phyloP scores from a whole-genome alignment of 2,329 filamentous ascomycete genomes.

The Phialocephala sp. region DNA sequence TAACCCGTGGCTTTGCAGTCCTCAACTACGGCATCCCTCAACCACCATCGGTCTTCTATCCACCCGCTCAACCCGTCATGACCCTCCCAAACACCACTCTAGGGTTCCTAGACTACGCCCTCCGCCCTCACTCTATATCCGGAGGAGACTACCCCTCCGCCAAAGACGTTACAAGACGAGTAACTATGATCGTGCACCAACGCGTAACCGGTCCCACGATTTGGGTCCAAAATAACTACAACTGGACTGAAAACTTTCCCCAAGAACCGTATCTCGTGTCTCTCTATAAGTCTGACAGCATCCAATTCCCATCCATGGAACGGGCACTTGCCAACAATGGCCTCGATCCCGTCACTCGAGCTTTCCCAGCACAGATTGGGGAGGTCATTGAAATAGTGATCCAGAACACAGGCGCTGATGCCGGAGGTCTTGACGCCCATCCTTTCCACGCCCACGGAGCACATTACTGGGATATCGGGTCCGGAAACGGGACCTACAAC shows the following conservation, averaged over 20 bases:
- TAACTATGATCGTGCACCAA: slow-evolving; percentile 45
- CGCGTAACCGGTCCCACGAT: slow-evolving; percentile 27
- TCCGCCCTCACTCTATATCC: slow-evolving; percentile 36
- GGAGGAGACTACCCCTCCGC: slow-evolving; percentile 38
- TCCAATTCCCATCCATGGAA: slow-evolving; percentile 49
- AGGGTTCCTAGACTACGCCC: slow-evolving; percentile 45
- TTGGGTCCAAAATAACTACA: slow-evolving; percentile 43
- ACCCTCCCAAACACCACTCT: slow-evolving; percentile 35
- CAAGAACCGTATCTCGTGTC: slow-evolving; percentile 51
- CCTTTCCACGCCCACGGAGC: slow-evolving; percentile 54
- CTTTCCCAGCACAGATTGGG: slow-evolving; percentile 52
- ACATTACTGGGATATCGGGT: slow-evolving; percentile 52
- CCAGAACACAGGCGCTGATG: slow-evolving; percentile 48
- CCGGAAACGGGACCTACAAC: slow-evolving; percentile 52
- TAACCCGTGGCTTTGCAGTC: slow-evolving; percentile 49
- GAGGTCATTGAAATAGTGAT: slow-evolving; percentile 54
- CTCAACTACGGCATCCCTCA: slow-evolving; percentile 45
- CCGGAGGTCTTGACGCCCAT: slow-evolving; percentile 46
- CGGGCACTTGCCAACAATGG: slow-evolving; percentile 49
- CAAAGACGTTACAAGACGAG: slow-evolving; percentile 45
- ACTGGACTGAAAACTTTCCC: slow-evolving; percentile 44
- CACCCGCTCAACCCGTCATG: slow-evolving; percentile 33
- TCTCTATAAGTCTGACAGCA: slow-evolving; percentile 48
- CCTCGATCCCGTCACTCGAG: slow-evolving; percentile 48
- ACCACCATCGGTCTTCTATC: slow-evolving; percentile 24